Percentiles rank a stretch among this genome's conserved stretches.
phyloP scores from a whole-genome alignment of 139 green algal species.

The Pleodorina starrii region DNA sequence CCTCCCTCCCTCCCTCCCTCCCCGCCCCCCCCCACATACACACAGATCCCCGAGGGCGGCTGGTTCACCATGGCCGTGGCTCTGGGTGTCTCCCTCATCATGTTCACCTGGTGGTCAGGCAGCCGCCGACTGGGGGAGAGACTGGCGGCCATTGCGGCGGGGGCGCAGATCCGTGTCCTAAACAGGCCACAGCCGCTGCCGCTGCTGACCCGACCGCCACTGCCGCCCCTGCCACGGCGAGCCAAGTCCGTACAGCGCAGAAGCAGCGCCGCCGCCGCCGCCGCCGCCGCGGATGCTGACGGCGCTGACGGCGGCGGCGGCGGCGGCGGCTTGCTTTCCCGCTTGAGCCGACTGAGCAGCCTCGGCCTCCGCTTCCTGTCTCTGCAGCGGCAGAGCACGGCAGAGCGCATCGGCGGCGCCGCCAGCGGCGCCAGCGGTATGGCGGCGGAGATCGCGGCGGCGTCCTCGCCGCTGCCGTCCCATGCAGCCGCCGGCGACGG shows the following conservation, averaged over 20 bases:
- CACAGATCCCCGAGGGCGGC: conserved; percentile 39
- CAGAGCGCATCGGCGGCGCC: no score
- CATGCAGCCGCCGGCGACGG: not conserved
- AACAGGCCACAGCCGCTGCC: not conserved
- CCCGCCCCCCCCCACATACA: not conserved
- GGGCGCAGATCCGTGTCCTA: not conserved
- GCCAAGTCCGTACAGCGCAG: not conserved
- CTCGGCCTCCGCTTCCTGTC: not conserved
- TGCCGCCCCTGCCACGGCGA: not conserved
- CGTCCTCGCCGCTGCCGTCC: not conserved
- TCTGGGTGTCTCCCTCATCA: not conserved
- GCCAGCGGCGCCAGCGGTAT: no score
- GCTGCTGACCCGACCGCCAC: not conserved
- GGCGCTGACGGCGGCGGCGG: not conserved
- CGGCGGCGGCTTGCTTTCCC: not conserved
- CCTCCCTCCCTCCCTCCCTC: not conserved
- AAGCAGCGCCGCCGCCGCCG: not conserved
- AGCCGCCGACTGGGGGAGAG: conserved; percentile 25
- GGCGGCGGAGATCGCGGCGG: no score
- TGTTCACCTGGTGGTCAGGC: conserved; percentile 45
- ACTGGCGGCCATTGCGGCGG: not conserved
- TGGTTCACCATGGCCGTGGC: conserved; percentile 47
- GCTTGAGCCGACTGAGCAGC: not conserved
- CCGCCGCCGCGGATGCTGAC: not conserved
- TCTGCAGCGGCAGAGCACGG: not conserved